Evolutionary conservation across 768 basidiomycete species (phyloP), one percentile per base, ranked within the genome.

Genomic region (Agaricus blazei): DNA sequence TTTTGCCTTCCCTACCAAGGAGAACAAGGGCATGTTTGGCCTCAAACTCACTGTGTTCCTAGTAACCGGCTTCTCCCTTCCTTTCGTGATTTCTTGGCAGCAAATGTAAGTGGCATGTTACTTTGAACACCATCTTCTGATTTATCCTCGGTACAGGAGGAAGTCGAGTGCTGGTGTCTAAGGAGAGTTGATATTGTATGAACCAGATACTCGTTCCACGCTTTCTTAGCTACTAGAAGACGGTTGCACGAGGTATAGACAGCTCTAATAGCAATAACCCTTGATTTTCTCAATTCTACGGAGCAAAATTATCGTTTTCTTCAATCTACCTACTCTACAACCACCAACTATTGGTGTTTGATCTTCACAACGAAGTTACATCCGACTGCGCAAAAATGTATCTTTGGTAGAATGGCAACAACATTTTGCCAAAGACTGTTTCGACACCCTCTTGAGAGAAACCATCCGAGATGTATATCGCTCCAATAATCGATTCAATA

Each of bases 401-500:
- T 59, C 77, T 77, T 67, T 91, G 84, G 63, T 85, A 90, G 67
- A 93, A 94, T 4, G 90, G 90, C 67, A 82, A 77, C 52, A 92
- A 72, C 46, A 87, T 70, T 50, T 75, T 79, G 54, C 84, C 76
- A 69, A 88, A 93, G 62, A 93, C 75, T 0, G 71, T 70, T 62
- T 87, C 79, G 26, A 78, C 77, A 3, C 88, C 87, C 50, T 72
- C 69, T 26, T 78, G 77, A 15, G 81, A 78, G 68, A 85, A 89
- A 52, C 79, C 74, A 64, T 92, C 90, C 23, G 84, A 88, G 59
- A 93, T 79, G 68, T 85, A 90, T 48, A 91, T 70, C 9, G 89
- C 91, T 8, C 90, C 92, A 36, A 90, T 73, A 40, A 89, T 74
- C 2, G 90, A 85, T 68, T 94, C 91, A 23, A 93, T 77, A 27